Percentiles rank a stretch among this genome's conserved stretches.
Conservation (phyloP, 2,329 filamentous ascomycete species). For the Torrubiella hemipterigena region DNA sequence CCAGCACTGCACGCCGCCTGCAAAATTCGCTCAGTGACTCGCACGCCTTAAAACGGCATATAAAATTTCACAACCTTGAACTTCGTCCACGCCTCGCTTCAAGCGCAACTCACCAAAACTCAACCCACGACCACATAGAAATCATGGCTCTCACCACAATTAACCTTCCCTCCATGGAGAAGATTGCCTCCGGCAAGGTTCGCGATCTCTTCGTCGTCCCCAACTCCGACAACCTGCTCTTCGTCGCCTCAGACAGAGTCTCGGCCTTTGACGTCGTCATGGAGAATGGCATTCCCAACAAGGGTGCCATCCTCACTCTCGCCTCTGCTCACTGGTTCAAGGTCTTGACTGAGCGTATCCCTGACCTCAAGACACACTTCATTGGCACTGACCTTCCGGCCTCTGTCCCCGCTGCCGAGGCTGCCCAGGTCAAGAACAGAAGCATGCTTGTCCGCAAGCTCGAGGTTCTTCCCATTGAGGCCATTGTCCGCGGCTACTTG, state of each 20-base stretch:
- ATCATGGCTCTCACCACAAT: constrained; percentile 15
- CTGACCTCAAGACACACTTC: constrained; percentile 39
- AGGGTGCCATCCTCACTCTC: constrained; percentile 38
- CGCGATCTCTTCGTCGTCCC: constrained; percentile 70
- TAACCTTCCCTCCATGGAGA: constrained; percentile 19
- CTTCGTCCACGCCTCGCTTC: too few species aligned
- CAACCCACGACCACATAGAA: too few species aligned
- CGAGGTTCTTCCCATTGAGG: constrained; percentile 56
- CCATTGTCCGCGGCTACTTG: constrained; percentile 69
- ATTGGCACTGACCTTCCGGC: constrained; percentile 30
- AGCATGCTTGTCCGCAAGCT: constrained; percentile 68
- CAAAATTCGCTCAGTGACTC: too few species aligned
- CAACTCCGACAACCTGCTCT: constrained; percentile 52
- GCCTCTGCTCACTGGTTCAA: constrained; percentile 42
- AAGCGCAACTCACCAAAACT: too few species aligned
- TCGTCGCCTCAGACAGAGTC: constrained; percentile 80
- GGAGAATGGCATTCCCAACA: constrained; percentile 50
- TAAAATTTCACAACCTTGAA: too few species aligned
- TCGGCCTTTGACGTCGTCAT: constrained; percentile 92
- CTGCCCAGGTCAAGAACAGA: constrained; percentile 44
- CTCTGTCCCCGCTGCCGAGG: constrained; percentile 28
- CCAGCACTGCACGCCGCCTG: too few species aligned
- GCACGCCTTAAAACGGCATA: too few species aligned
- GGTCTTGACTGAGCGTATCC: constrained; percentile 30
- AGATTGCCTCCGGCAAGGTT: constrained; percentile 49